Conservation (phyloP, 345 rosid genomes). For the Citrus sp. region DNA sequence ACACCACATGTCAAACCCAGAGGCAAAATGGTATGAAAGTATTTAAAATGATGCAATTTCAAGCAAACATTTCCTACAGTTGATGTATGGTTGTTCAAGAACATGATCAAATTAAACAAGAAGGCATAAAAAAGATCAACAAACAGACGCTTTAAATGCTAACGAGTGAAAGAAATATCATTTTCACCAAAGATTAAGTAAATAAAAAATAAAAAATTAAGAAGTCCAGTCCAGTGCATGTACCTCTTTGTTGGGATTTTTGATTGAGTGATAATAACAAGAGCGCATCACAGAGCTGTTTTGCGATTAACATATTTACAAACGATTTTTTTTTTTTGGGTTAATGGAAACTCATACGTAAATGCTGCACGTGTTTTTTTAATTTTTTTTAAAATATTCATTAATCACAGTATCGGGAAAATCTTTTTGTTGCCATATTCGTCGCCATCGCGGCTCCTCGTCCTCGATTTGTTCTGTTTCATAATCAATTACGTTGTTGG, state of each 20-base stretch:
- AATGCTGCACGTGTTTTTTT: background rate
- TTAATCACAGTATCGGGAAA: background rate
- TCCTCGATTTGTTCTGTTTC: background rate
- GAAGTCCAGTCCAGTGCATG: no score
- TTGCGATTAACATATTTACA: no score
- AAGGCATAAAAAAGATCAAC: background rate
- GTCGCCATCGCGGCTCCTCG: background rate
- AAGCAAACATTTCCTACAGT: background rate
- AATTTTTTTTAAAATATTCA: no score
- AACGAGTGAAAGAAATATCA: no score
- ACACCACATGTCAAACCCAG: no score
- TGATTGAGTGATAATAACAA: no score
- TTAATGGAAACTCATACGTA: background rate
- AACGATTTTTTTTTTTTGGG: no score
- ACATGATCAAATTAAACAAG: background rate
- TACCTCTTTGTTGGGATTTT: no score
- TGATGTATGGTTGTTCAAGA: background rate
- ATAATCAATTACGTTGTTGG: background rate
- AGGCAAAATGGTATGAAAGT: background rate
- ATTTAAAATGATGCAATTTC: background rate
- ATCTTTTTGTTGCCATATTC: background rate
- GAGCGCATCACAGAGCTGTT: no score
- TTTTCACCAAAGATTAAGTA: no score
- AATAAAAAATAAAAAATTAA: no score
- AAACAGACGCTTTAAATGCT: no score